These are phyloP conservation scores for Plicaturopsis crispa DNA, from an alignment of 768 basidiomycete species.

Conservation along the genomic window DNA sequence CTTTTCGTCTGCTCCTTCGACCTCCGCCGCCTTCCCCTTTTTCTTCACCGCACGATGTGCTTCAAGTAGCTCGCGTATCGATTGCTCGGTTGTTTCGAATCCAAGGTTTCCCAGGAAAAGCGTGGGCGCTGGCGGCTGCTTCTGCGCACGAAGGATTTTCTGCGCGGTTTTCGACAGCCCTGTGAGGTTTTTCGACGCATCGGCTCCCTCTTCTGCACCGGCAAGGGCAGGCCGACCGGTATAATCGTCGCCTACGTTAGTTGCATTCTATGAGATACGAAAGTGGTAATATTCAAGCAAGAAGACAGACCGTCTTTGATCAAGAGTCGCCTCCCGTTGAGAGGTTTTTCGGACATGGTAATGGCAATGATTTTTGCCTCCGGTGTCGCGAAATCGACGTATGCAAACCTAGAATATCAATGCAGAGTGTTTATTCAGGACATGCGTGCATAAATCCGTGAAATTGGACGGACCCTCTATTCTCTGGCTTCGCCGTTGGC, in stretches of 20 bases:
- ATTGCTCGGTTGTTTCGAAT: slow-evolving; percentile 80
- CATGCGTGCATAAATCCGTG: slow-evolving; percentile 11
- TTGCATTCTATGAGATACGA: too few relatives aligned
- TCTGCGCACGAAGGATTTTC: slow-evolving; percentile 71
- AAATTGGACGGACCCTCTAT: slow-evolving; percentile 58
- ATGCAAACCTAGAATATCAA: slow-evolving; percentile 89
- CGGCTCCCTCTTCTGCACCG: slow-evolving; percentile 26
- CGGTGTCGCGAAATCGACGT: slow-evolving; percentile 83
- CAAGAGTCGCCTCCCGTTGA: slow-evolving; percentile 81
- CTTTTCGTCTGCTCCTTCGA: slow-evolving; percentile 20
- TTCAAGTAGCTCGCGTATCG: slow-evolving; percentile 67
- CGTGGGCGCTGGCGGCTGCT: slow-evolving; percentile 77
- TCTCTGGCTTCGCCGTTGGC: slow-evolving; percentile 49
- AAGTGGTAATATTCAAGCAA: slow-evolving; percentile 4
- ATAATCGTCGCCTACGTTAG: slow-evolving; percentile 59
- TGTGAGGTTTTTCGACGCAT: slow-evolving; percentile 23
- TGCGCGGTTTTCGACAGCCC: slow-evolving; percentile 60
- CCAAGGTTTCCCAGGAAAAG: slow-evolving; percentile 91
- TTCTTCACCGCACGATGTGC: slow-evolving; percentile 41
- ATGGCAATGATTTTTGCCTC: slow-evolving; percentile 76
- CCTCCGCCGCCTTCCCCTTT: slow-evolving; percentile 24
- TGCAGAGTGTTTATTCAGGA: too few relatives aligned
- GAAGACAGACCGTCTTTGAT: slow-evolving; percentile 79
- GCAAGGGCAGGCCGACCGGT: slow-evolving; percentile 57
- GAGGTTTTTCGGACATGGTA: slow-evolving; percentile 67